Percentiles rank a stretch among this genome's conserved stretches.
These are phyloP conservation scores for Litchi chinensis DNA, from an alignment of 345 rosid species.

Conservation along the genomic window DNA sequence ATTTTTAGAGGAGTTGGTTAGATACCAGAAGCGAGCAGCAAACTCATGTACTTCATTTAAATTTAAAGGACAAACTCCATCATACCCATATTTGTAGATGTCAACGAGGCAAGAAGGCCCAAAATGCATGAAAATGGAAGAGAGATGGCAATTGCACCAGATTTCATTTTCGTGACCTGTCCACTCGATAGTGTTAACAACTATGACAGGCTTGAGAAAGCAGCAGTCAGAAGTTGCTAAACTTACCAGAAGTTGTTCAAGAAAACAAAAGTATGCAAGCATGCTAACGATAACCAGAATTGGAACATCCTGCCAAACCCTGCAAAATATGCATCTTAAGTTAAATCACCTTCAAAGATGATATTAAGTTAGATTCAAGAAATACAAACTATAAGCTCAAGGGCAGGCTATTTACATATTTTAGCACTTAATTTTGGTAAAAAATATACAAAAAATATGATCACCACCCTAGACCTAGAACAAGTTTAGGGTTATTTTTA, in stretches of 20 bases:
- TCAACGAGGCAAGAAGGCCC: slow-evolving; percentile 95
- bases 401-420: neutral
- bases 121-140: slow-evolving; percentile 93
- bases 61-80: slow-evolving; percentile 3
- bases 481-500: neutral
- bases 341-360: neutral
- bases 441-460: neutral
- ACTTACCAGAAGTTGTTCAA: slow-evolving; percentile 93
- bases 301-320: slow-evolving; percentile 98
- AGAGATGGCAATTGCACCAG: slow-evolving; percentile 89
- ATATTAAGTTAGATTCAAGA: neutral
- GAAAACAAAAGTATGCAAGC: slow-evolving; percentile 97
- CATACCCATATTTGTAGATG: slow-evolving; percentile 91
- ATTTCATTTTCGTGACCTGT: slow-evolving; percentile 72
- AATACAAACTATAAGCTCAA: neutral
- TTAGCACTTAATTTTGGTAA: too few relatives aligned
- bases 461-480: neutral
- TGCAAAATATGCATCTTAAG: slow-evolving; percentile 31
- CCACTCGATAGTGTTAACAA: slow-evolving; percentile 13
- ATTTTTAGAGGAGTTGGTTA: slow-evolving; percentile 17
- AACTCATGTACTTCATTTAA: neutral
- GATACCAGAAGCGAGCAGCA: neutral
- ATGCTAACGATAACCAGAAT: slow-evolving; percentile 89
- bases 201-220: slow-evolving; percentile 6
- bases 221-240: slow-evolving; percentile 10